A percentile compares a stretch with the other conserved stretches of the same genome.
phyloP scores from a whole-genome alignment of 2,329 filamentous ascomycete genomes.

The Fusarium pininemorale region DNA sequence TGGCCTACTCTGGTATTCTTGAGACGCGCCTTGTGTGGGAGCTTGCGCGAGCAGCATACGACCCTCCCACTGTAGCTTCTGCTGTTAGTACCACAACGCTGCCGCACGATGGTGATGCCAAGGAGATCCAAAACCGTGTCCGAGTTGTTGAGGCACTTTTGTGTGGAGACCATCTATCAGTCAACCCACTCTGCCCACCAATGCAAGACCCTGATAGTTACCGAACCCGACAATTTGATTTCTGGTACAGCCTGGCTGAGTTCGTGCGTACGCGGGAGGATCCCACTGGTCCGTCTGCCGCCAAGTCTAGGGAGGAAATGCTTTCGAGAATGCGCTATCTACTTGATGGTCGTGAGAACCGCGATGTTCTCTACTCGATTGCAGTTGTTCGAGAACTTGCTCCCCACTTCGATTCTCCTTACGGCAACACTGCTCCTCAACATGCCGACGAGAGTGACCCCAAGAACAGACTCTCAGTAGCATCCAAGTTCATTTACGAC shows the following conservation, averaged over 20 bases:
- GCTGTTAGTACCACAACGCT: constrained; percentile 47
- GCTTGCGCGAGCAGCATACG: constrained; percentile 61
- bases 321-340: constrained; percentile 73
- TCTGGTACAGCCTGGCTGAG: constrained; percentile 82
- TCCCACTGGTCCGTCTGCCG: constrained; percentile 52
- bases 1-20: constrained; percentile 62
- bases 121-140: constrained; percentile 75
- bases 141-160: constrained; percentile 80
- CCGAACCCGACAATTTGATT: constrained; percentile 73
- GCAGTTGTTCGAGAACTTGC: constrained; percentile 81
- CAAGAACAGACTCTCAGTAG: constrained; percentile 72
- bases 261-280: constrained; percentile 69
- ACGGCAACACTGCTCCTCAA: constrained; percentile 64
- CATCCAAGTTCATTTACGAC: constrained; percentile 74
- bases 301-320: constrained; percentile 70
- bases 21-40: constrained; percentile 70
- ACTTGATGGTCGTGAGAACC: constrained; percentile 83
- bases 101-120: constrained; percentile 65
- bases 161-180: constrained; percentile 71
- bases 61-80: constrained; percentile 46
- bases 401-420: constrained; percentile 68
- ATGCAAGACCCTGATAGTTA: constrained; percentile 62
- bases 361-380: constrained; percentile 90
- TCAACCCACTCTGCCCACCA: constrained; percentile 64
- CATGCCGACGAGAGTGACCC: constrained; percentile 73